These are phyloP conservation scores for Atkinsonella texensis DNA, from an alignment of 2,329 filamentous ascomycete genomes.

Conservation along the genomic window DNA sequence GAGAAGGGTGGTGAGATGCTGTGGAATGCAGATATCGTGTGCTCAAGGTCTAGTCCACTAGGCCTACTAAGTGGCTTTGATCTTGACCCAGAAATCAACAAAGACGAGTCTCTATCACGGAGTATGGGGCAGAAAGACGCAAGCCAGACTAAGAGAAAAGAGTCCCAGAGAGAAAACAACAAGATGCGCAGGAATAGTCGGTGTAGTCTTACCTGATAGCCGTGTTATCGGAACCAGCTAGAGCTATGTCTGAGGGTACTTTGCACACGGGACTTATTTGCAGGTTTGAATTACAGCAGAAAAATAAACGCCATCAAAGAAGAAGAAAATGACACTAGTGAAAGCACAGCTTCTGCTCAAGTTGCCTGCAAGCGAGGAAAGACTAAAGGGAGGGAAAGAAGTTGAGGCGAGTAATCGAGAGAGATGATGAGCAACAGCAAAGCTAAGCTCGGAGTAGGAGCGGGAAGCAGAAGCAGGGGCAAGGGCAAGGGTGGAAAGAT, in stretches of 20 bases:
- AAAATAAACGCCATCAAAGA: not conserved
- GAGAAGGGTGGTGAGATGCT: slow-evolving; percentile 5
- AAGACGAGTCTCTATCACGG: not conserved
- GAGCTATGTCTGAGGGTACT: not conserved
- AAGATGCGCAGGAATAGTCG: not conserved
- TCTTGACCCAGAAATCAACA: not conserved
- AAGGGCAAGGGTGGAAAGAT: not conserved
- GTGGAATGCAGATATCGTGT: slow-evolving; percentile 7
- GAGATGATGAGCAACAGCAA: slow-evolving; percentile 2
- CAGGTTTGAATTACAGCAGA: not conserved
- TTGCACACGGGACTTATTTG: not conserved
- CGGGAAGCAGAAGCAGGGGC: not conserved
- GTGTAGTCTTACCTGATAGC: slow-evolving; percentile 1
- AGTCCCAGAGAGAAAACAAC: not conserved
- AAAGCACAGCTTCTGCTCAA: slow-evolving; percentile 1
- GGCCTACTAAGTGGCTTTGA: not conserved
- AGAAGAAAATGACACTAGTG: not conserved
- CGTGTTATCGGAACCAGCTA: not conserved
- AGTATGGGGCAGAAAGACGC: not conserved
- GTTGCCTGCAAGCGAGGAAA: not conserved
- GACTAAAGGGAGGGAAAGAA: slow-evolving; percentile 1
- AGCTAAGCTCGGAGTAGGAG: slow-evolving; percentile 1
- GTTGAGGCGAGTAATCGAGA: not conserved
- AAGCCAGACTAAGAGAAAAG: not conserved
- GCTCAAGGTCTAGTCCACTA: not conserved